Conservation (phyloP, 139 green algal genomes). For the Chlamydomonas schloesseri region DNA sequence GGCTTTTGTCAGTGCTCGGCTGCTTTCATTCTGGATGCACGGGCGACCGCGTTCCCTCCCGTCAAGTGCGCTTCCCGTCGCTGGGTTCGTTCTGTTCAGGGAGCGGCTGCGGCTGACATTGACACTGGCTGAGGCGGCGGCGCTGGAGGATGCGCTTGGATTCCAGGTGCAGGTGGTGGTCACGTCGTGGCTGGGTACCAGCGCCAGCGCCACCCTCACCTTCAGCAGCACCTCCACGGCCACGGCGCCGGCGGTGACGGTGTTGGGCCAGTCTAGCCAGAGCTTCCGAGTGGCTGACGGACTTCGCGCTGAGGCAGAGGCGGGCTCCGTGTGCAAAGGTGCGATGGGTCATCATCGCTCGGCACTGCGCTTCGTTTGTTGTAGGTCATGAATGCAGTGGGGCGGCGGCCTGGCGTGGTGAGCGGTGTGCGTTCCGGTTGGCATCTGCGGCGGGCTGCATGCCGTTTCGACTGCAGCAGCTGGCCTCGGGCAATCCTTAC, state of each 20-base stretch:
- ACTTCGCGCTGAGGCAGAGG: not conserved
- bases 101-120: conserved; percentile 1
- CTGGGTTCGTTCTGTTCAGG: not conserved
- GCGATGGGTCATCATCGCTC: not conserved
- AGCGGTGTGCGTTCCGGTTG: too few species aligned
- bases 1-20: not conserved
- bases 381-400: too few species aligned
- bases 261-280: not conserved
- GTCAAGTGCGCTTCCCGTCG: too few species aligned
- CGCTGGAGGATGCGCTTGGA: not conserved
- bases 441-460: too few species aligned
- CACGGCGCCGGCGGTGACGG: not conserved
- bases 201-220: not conserved
- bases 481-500: not conserved
- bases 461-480: too few species aligned
- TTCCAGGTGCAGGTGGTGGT: not conserved
- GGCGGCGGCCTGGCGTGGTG: too few species aligned
- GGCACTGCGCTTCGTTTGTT: too few species aligned
- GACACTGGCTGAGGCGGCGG: not conserved
- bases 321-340: not conserved
- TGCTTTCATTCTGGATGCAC: not conserved
- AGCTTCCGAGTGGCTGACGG: conserved; percentile 4
- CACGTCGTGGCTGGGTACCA: conserved; percentile 34
- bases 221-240: not conserved
- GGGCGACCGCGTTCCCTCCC: too few species aligned